phyloP scores from a whole-genome alignment of 352 stramenopile species.

The Pelagophyceae sp. region DNA sequence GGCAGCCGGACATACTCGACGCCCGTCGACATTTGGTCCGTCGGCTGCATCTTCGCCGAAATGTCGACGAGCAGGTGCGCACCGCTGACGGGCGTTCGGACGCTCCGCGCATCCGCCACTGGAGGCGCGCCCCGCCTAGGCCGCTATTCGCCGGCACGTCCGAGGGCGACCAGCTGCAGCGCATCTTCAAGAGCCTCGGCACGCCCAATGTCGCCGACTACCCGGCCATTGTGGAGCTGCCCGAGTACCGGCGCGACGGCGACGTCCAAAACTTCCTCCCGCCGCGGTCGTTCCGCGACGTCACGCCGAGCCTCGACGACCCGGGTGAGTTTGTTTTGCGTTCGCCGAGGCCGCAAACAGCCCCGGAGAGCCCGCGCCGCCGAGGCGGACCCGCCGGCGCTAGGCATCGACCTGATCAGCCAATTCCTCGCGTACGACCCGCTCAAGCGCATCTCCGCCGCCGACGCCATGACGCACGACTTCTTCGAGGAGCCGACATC shows the following conservation, averaged over 20 bases:
- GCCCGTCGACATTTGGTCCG: constrained; percentile 97
- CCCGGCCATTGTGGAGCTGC: constrained; percentile 87
- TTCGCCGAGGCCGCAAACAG: too few species aligned
- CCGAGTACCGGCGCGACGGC: constrained; percentile 65
- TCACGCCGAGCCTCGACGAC: neutral
- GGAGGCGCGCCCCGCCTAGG: constrained; percentile 52
- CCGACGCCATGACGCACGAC: constrained; percentile 86
- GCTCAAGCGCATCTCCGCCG: constrained; percentile 74
- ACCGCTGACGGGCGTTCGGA: too few species aligned
- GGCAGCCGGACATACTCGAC: constrained; percentile 95
- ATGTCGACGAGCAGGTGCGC: constrained; percentile 67
- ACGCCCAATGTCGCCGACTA: constrained; percentile 86
- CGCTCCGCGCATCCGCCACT: constrained; percentile 44
- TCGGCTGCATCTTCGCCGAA: constrained; percentile 96
- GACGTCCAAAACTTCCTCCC: neutral
- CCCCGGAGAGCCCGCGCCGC: too few species aligned
- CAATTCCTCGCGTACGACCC: constrained; percentile 73
- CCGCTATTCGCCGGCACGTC: constrained; percentile 92
- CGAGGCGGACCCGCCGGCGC: too few species aligned
- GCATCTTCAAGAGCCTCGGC: constrained; percentile 92
- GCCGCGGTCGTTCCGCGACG: neutral
- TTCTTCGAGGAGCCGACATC: constrained; percentile 72
- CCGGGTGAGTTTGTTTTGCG: too few species aligned
- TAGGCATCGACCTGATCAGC: constrained; percentile 70
- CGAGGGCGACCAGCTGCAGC: constrained; percentile 85